Evolutionary conservation across 768 basidiomycete genomes (phyloP).

Genomic region (Russula dissimulans): DNA sequence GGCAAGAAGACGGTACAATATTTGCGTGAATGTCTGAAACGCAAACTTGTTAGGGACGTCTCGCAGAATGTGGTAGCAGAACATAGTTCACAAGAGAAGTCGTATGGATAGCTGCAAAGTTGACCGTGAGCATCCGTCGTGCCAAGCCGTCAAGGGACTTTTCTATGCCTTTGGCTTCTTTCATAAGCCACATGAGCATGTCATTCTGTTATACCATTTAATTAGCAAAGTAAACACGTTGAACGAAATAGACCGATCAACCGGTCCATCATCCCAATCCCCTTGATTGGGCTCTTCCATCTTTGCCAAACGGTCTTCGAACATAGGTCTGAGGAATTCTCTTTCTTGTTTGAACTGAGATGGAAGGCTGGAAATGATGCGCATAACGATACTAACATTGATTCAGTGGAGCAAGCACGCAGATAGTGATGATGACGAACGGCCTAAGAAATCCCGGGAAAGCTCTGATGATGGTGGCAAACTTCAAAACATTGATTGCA

Average conservation of each 20-base stretch:
- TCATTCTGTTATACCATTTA: conserved; percentile 29
- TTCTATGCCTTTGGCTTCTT: conserved; percentile 28
- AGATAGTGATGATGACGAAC: conserved; percentile 22
- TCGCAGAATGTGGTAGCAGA: neutral
- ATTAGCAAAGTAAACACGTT: neutral
- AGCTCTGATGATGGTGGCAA: conserved; percentile 24
- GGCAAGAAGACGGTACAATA: conserved; percentile 25
- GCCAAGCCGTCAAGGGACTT: conserved; percentile 27
- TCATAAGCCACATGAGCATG: conserved; percentile 38
- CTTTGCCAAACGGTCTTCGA: conserved; percentile 20
- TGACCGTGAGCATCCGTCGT: conserved; percentile 23
- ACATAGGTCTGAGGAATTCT: conserved; percentile 1
- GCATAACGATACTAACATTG: conserved; percentile 11
- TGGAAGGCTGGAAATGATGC: conserved; percentile 15
- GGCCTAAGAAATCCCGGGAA: conserved; percentile 29
- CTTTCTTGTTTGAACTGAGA: conserved; percentile 7
- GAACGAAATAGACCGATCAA: conserved; percentile 1
- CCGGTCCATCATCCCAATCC: conserved; percentile 23
- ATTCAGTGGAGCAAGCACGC: neutral
- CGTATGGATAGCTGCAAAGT: conserved; percentile 32
- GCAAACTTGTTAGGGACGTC: neutral
- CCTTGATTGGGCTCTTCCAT: conserved; percentile 16
- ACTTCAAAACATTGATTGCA: conserved; percentile 27
- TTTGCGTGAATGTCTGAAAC: conserved; percentile 22
- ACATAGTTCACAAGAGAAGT: conserved; percentile 22